Evolutionary conservation across 805 yeast genomes (phyloP).

Genomic region (Jamesozyma piceae): DNA sequence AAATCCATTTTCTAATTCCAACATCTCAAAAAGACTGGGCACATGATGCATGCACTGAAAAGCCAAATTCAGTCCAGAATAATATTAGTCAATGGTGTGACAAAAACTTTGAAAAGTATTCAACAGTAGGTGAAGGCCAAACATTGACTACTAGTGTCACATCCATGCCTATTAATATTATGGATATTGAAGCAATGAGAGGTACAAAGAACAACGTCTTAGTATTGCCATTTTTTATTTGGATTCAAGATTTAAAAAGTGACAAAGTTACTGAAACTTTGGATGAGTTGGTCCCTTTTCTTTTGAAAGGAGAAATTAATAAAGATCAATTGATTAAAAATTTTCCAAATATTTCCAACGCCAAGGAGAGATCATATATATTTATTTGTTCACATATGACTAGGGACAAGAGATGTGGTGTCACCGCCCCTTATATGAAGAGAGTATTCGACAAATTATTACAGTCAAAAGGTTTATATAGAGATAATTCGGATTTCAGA

Average conservation of each 20-base stretch:
- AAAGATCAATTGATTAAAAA: conserved; percentile 26
- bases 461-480: conserved; percentile 57
- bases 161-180: conserved; percentile 41
- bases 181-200: conserved; percentile 35
- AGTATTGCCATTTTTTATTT: conserved; percentile 64
- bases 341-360: conserved; percentile 30
- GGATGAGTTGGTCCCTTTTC: conserved; percentile 34
- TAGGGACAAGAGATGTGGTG: conserved; percentile 87
- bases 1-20: conserved; percentile 67
- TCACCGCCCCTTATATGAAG: conserved; percentile 86
- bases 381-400: conserved; percentile 83
- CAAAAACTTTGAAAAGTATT: conserved; percentile 10
- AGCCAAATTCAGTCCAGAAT: conserved; percentile 38
- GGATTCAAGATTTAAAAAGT: conserved; percentile 46
- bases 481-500: conserved; percentile 70
- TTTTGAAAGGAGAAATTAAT: conserved; percentile 24
- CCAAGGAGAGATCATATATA: conserved; percentile 39
- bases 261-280: conserved; percentile 39
- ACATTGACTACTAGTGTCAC: conserved; percentile 34
- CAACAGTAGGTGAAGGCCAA: conserved; percentile 25
- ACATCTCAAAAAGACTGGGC: conserved; percentile 83
- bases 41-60: conserved; percentile 51
- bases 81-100: conserved; percentile 36
- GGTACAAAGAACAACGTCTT: conserved; percentile 49
- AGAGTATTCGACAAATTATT: conserved; percentile 66